These are phyloP conservation scores for Yamadazyma friedrichii DNA, from an alignment of 1,139 yeast species.

Conservation along the genomic window DNA sequence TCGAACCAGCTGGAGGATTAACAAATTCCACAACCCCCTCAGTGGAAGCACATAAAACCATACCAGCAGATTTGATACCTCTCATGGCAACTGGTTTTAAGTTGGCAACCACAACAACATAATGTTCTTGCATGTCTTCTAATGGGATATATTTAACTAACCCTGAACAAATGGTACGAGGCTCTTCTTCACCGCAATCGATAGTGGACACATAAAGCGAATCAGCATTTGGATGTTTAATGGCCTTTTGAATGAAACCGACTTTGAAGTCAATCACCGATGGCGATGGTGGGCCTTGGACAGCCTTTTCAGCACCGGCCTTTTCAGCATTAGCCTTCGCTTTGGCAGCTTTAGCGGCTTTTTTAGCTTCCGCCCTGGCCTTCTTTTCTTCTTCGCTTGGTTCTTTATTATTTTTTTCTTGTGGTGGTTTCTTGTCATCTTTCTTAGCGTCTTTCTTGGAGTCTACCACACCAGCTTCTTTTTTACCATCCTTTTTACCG, in stretches of 20 bases:
- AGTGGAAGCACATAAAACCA: constrained; percentile 92
- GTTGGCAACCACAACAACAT: constrained; percentile 57
- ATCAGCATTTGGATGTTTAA: constrained; percentile 98
- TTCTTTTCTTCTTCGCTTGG: constrained; percentile 60
- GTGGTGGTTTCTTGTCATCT: constrained; percentile 22
- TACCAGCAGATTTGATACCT: constrained; percentile 91
- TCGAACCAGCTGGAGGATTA: constrained; percentile 90
- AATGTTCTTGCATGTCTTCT: constrained; percentile 46
- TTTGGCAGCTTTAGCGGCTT: constrained; percentile 76
- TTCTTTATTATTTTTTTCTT: constrained; percentile 21
- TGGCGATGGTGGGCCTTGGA: constrained; percentile 67
- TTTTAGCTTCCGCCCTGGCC: constrained; percentile 57
- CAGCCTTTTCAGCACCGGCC: constrained; percentile 54
- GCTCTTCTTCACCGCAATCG: constrained; percentile 93
- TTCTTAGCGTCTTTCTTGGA: constrained; percentile 2
- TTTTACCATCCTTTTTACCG: constrained; percentile 17
- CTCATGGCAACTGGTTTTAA: constrained; percentile 68
- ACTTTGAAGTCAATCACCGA: constrained; percentile 89
- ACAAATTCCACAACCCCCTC: constrained; percentile 80
- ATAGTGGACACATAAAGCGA: constrained; percentile 93
- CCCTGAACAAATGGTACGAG: constrained; percentile 98
- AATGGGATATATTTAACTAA: constrained; percentile 50
- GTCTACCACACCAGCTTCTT: constrained; percentile 14
- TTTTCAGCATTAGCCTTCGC: constrained; percentile 65
- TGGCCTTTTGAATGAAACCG: constrained; percentile 94